Conservation (phyloP, 2,329 filamentous ascomycete genomes). For the Paracoccidioides brasiliensis region DNA sequence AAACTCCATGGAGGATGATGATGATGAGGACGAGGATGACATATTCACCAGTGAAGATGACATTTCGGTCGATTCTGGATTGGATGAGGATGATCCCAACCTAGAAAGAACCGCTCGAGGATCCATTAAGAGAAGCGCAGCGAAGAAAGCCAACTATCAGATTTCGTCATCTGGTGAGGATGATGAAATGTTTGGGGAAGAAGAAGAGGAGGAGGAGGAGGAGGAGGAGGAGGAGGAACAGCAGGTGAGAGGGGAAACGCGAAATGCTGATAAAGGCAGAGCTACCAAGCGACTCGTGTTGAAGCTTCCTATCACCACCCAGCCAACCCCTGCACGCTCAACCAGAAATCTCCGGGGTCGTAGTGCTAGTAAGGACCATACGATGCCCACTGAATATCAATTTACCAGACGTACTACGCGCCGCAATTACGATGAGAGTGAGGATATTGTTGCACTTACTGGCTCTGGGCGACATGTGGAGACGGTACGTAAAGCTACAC, state of each 20-base stretch:
- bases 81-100: conserved; percentile 30
- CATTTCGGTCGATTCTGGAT: conserved; percentile 30
- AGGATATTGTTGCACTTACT: conserved; percentile 44
- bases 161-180: conserved; percentile 35
- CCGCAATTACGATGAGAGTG: conserved; percentile 43
- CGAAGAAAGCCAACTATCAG: conserved; percentile 44
- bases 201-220: conserved; percentile 10
- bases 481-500: conserved; percentile 41
- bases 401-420: conserved; percentile 43
- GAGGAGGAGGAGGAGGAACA: conserved; percentile 16
- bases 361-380: conserved; percentile 16
- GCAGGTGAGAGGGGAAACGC: conserved; percentile 13
- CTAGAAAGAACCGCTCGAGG: conserved; percentile 43
- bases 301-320: background rate
- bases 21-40: conserved; percentile 25
- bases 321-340: conserved; percentile 12
- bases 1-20: conserved; percentile 35
- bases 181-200: conserved; percentile 16
- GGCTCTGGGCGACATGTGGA: conserved; percentile 46
- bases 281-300: background rate
- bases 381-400: conserved; percentile 8
- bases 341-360: conserved; percentile 17
- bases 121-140: conserved; percentile 42
- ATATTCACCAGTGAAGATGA: conserved; percentile 26
- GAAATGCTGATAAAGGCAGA: conserved; percentile 16